Evolutionary conservation across 139 green algal genomes (phyloP), one percentile per base, ranked within the genome.

Genomic region (Chlorella sp.): DNA sequence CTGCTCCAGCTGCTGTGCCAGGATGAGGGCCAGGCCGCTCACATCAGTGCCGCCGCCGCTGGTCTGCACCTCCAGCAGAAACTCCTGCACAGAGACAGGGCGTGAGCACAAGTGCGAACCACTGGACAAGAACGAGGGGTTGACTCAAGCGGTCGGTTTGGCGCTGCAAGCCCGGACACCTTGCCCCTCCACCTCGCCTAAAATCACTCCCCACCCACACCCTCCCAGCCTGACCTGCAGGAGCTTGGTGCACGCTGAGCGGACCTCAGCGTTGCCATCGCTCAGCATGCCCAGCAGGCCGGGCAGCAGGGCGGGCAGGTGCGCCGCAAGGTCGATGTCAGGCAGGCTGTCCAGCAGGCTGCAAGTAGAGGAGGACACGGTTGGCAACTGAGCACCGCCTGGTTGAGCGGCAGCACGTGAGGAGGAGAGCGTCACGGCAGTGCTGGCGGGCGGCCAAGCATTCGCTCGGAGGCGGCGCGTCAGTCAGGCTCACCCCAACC

Each of bases 301-400:
- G 36, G 96, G 95, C 76, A 99, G 89, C 81, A 99, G 92, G 40
- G 95, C 84, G 1, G 97, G 96, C 70, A 99, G 90, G 90, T 96
- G 93, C 0, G 84, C 77, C 68, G 98, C 90, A 91, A 99, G 94
- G 89, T 98, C 92, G 7, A 98, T 90, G 84, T 98, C 93, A 0
- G 96, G 97, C 68, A 98, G 90, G 48, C 83, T 93, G 87, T 98
- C 94, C 75, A 99, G 91, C 51, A 98, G 86, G 80, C 81, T 82
- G 75, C 26, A 11, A 46, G 48, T 51, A 56, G 24, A n/a, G 22
- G 51, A 17, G 22, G n/a, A n/a, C n/a, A n/a, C n/a, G n/a, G n/a
- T n/a, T n/a, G n/a, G n/a, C n/a, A n/a, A n/a, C n/a, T n/a, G n/a
- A n/a, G n/a, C n/a, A n/a, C n/a, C n/a, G n/a, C n/a, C n/a, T n/a